These are phyloP conservation scores for Phoma sp. DNA, from an alignment of 2,329 filamentous ascomycete species.

Conservation along the genomic window DNA sequence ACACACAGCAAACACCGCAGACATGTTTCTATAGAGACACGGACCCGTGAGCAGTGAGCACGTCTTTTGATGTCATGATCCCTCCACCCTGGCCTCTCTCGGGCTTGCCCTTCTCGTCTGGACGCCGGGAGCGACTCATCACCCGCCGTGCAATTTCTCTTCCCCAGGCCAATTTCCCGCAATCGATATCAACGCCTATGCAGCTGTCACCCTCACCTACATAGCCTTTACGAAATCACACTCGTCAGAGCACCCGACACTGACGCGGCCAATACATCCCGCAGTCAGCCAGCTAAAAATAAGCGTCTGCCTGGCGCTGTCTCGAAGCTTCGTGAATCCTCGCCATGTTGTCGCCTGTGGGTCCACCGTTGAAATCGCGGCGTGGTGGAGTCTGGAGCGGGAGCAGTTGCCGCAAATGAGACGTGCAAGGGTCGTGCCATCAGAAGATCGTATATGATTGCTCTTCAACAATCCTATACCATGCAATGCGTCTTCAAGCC, in stretches of 20 bases:
- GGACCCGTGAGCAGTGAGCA: conserved; percentile 3
- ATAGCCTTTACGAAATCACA: background rate
- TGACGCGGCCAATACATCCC: conserved; percentile 15
- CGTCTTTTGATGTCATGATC: conserved; percentile 18
- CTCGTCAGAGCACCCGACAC: conserved; percentile 4
- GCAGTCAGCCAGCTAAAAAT: conserved; percentile 15
- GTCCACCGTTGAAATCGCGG: conserved; percentile 12
- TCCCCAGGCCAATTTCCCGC: conserved; percentile 12
- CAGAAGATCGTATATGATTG: conserved; percentile 3
- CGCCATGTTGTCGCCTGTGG: conserved; percentile 5
- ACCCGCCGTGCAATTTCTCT: conserved; percentile 17
- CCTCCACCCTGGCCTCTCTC: conserved; percentile 1
- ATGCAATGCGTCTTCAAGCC: background rate
- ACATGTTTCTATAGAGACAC: conserved; percentile 20
- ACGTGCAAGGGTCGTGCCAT: conserved; percentile 1
- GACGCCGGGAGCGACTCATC: conserved; percentile 10
- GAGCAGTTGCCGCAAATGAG: conserved; percentile 5
- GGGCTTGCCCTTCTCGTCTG: conserved; percentile 17
- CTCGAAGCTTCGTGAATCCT: conserved; percentile 17
- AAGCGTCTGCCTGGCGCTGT: conserved; percentile 8
- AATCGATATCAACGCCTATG: conserved; percentile 6
- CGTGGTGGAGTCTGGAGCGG: conserved; percentile 15
- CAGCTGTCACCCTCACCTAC: background rate
- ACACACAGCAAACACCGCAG: conserved; percentile 12
- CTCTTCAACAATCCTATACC: background rate